Conservation (phyloP, 805 yeast species). For the Candida alai region DNA sequence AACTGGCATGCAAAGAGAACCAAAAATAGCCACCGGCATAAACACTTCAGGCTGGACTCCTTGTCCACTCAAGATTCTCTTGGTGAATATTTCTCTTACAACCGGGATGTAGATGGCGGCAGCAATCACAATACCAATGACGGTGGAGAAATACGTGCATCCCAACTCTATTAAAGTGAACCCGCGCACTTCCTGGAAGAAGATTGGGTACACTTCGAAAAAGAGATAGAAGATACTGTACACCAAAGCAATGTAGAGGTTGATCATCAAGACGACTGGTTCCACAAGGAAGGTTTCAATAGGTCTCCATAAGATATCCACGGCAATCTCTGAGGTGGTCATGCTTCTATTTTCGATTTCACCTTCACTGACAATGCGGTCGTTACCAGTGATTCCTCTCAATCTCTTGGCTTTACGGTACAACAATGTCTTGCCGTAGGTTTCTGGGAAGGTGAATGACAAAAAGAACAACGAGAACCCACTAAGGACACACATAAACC, state of each 20-base stretch:
- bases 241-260: constrained; percentile 47
- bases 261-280: constrained; percentile 54
- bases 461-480: constrained; percentile 19
- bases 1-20: constrained; percentile 38
- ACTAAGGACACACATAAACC: constrained; percentile 40
- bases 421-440: constrained; percentile 42
- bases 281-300: constrained; percentile 46
- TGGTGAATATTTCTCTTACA: constrained; percentile 22
- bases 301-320: constrained; percentile 45
- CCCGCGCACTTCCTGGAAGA: constrained; percentile 39
- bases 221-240: constrained; percentile 53
- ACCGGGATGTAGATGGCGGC: constrained; percentile 24
- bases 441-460: constrained; percentile 45
- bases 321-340: constrained; percentile 16
- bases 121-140: constrained; percentile 47
- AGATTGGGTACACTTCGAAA: constrained; percentile 62
- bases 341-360: constrained; percentile 28
- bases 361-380: constrained; percentile 39
- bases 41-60: constrained; percentile 39
- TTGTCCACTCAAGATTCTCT: constrained; percentile 17
- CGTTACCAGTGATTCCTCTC: constrained; percentile 47
- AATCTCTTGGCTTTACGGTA: constrained; percentile 46
- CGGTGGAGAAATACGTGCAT: constrained; percentile 39
- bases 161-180: constrained; percentile 51
- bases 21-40: constrained; percentile 39